Evolutionary conservation across 2,329 filamentous ascomycete genomes (phyloP).

Genomic region (Trichoderma simmonsii): DNA sequence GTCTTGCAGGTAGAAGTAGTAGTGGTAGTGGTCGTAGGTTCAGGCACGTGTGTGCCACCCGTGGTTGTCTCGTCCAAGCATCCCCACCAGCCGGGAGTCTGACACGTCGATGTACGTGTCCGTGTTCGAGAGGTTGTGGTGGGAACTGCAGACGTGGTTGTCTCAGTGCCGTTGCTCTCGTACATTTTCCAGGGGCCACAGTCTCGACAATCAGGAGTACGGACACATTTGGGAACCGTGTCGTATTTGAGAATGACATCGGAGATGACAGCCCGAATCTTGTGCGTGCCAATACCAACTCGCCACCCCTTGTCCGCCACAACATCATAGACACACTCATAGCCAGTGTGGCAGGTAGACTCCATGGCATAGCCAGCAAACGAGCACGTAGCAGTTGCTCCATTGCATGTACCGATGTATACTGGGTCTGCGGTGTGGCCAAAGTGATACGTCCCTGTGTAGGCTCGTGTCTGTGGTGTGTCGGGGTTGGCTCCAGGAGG

Average conservation of each 20-base stretch:
- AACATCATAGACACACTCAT: constrained; percentile 87
- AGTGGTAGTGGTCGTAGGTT: constrained; percentile 39
- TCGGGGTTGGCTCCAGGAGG: constrained; percentile 75
- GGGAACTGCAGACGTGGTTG: constrained; percentile 60
- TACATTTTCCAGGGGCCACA: constrained; percentile 94
- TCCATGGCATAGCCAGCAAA: constrained; percentile 93
- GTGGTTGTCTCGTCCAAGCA: constrained; percentile 62
- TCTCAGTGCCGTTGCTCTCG: constrained; percentile 83
- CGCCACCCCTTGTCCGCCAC: constrained; percentile 90
- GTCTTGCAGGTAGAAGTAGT: constrained; percentile 57
- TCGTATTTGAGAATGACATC: constrained; percentile 86
- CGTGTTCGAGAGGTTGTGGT: constrained; percentile 61
- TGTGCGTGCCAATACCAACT: constrained; percentile 85
- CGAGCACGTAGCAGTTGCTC: constrained; percentile 82
- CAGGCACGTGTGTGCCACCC: constrained; percentile 31
- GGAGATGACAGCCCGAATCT: constrained; percentile 81
- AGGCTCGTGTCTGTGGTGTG: constrained; percentile 65
- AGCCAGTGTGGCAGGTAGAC: constrained; percentile 84
- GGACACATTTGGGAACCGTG: constrained; percentile 69
- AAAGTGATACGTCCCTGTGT: constrained; percentile 83
- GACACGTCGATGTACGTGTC: constrained; percentile 81
- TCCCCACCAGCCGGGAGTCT: constrained; percentile 92
- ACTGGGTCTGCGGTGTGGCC: constrained; percentile 95
- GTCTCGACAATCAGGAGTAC: constrained; percentile 79
- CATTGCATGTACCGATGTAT: constrained; percentile 91